Conservation (phyloP, 192 early-diverging fungal genomes). For the Coemansia sp. region DNA sequence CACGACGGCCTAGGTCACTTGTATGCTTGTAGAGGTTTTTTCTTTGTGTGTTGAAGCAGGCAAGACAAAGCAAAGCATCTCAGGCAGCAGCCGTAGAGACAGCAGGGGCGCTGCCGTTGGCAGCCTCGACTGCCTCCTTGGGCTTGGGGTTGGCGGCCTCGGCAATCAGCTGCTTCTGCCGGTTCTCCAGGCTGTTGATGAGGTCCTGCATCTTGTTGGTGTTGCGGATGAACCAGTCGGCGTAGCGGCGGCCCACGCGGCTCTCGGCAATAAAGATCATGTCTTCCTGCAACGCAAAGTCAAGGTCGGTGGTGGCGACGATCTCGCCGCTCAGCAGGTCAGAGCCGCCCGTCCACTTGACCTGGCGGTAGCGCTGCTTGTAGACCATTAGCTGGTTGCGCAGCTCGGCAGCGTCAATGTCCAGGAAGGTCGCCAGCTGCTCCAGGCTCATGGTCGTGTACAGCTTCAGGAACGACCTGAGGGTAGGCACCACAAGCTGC, state of each 20-base stretch:
- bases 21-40: too few relatives aligned
- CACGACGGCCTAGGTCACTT: too few relatives aligned
- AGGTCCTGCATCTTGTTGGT: conserved; percentile 74
- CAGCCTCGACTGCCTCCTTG: neutral
- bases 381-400: conserved; percentile 83
- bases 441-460: conserved; percentile 89
- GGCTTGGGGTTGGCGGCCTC: conserved; percentile 12
- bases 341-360: conserved; percentile 73
- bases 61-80: neutral
- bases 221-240: conserved; percentile 94
- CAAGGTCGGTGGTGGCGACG: conserved; percentile 74
- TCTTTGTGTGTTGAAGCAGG: neutral
- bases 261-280: conserved; percentile 94
- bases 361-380: conserved; percentile 91
- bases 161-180: conserved; percentile 28
- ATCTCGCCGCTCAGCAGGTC: conserved; percentile 79
- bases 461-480: conserved; percentile 91
- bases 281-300: conserved; percentile 90
- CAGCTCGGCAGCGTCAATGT: conserved; percentile 75
- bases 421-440: conserved; percentile 83
- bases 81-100: neutral
- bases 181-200: conserved; percentile 32
- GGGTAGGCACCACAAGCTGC: conserved; percentile 77
- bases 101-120: neutral
- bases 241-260: conserved; percentile 87